Base-by-base conservation (phyloP, 345 rosid genomes). In the Heritiera littoralis region DNA sequence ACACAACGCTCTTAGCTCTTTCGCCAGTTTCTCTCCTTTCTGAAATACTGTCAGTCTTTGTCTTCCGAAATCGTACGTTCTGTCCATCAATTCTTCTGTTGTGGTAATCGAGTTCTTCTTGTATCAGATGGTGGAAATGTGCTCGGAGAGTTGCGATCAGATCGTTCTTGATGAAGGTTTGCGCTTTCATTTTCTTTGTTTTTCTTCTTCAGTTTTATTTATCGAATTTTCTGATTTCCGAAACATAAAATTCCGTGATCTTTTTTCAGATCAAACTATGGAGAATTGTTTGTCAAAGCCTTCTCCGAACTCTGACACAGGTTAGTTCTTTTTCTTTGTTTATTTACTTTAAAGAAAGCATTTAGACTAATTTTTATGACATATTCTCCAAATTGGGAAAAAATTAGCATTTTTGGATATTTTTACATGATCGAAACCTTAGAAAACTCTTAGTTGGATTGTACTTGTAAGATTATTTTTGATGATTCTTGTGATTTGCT, bases 101-200 rank as follows among this genome's bases (percentile, higher is more conserved):
- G 8, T 28, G 7, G 23, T 49, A 71, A 71, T 71, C 43, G 7
- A 71, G 20, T 49, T 71, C 8, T 51, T 49, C 7, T 51, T 49
- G 59, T 49, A 2, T 28, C 59, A 28, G 49, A 71, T 5, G 59
- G 28, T 8, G 38, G 59, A 71, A 71, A 51, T 71, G 74, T 71
- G 43, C 43, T 49, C 23, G 43, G 74, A 14, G 23, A 49, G 41
- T 49, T 71, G 59, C 59, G 14, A 71, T 14, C 74, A 49, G 40
- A 30, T 71, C 74, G 41, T 49, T 14, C 13, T 49, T 15, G 74
- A 28, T 7, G 28, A 71, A 49, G 74, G 74, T 70, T 70, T 28
- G 74, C 14, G 23, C 11, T 51, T 15, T 32, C 23, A 0, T 71
- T 14, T 28, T n/a, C 73, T 45, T 46, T 68, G 73, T 5, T 68